phyloP scores from a whole-genome alignment of 306 rosid genomes.

The Abrus precatorius region DNA sequence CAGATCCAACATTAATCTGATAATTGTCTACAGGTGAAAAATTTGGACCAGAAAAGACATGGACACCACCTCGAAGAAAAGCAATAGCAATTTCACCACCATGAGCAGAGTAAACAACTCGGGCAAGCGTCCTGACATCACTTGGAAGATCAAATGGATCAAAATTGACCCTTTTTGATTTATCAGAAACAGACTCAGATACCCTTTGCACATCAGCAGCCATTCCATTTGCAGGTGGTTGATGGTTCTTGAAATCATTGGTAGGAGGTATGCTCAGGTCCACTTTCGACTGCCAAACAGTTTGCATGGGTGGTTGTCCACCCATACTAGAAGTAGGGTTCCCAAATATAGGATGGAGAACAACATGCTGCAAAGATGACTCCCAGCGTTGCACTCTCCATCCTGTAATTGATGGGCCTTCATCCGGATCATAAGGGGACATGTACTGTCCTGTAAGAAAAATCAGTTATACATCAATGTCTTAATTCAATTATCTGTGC shows the following conservation, averaged over 20 bases:
- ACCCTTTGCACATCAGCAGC: slow-evolving; percentile 64
- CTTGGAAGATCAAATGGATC: slow-evolving; percentile 99
- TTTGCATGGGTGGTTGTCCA: slow-evolving; percentile 98
- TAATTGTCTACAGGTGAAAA: slow-evolving; percentile 89
- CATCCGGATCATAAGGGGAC: slow-evolving; percentile 99
- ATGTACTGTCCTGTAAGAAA: slow-evolving; percentile 91
- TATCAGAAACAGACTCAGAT: slow-evolving; percentile 63
- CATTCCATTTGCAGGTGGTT: slow-evolving; percentile 62
- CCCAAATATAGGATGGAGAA: slow-evolving; percentile 98
- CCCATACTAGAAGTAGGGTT: slow-evolving; percentile 92
- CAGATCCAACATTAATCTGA: slow-evolving; percentile 96
- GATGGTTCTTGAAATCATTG: slow-evolving; percentile 85
- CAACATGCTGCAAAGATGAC: slow-evolving; percentile 92
- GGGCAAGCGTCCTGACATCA: slow-evolving; percentile 96
- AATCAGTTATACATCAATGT: slow-evolving; percentile 46
- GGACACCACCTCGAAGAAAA: slow-evolving; percentile 98
- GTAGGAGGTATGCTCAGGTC: slow-evolving; percentile 89
- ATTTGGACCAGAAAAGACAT: slow-evolving; percentile 93
- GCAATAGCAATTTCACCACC: slow-evolving; percentile 99
- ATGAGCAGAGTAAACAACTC: slow-evolving; percentile 95
- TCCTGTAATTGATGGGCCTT: slow-evolving; percentile 97
- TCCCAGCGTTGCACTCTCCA: slow-evolving; percentile 99
- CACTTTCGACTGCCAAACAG: slow-evolving; percentile 97
- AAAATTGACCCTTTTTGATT: slow-evolving; percentile 75
- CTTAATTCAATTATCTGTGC: slow-evolving; percentile 20